phyloP scores from a whole-genome alignment of 371 early-diverging fungal genomes.

The Lichtheimia ornata region DNA sequence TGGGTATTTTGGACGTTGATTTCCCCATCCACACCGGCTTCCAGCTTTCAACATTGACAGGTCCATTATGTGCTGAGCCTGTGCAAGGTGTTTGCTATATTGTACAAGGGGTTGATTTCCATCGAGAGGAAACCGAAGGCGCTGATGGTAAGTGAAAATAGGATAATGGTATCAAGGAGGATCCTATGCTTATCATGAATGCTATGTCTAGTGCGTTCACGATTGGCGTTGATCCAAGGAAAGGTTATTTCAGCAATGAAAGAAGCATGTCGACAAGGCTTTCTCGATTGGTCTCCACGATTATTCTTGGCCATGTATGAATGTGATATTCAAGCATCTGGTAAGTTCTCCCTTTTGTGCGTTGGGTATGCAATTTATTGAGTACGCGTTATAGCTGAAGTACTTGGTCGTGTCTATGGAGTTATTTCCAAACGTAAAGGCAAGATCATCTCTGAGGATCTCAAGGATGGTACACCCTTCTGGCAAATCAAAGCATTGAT shows the following conservation, averaged over 20 bases:
- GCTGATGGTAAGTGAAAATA: constrained; percentile 21
- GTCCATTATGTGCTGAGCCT: constrained; percentile 96
- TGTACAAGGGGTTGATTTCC: constrained; percentile 70
- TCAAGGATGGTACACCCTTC: constrained; percentile 95
- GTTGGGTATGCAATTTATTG: background rate
- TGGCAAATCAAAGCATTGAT: constrained; percentile 89
- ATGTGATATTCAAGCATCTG: constrained; percentile 92
- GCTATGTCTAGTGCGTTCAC: constrained; percentile 42
- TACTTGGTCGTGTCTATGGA: constrained; percentile 94
- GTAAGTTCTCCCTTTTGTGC: constrained; percentile 22
- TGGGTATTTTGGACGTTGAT: constrained; percentile 67
- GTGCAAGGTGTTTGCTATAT: constrained; percentile 88
- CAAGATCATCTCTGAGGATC: constrained; percentile 87
- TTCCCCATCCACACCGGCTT: constrained; percentile 89
- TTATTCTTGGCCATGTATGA: constrained; percentile 93
- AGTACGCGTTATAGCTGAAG: constrained; percentile 62
- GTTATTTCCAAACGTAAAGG: constrained; percentile 90
- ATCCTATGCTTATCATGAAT: background rate
- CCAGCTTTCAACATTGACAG: constrained; percentile 88
- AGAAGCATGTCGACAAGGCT: constrained; percentile 82
- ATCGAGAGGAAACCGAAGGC: constrained; percentile 27
- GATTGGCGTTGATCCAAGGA: constrained; percentile 68
- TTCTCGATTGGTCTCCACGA: constrained; percentile 93
- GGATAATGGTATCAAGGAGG: constrained; percentile 4
- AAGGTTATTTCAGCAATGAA: constrained; percentile 88